Conservation (phyloP, 2,329 filamentous ascomycete species). For the Penicillium decumbens region DNA sequence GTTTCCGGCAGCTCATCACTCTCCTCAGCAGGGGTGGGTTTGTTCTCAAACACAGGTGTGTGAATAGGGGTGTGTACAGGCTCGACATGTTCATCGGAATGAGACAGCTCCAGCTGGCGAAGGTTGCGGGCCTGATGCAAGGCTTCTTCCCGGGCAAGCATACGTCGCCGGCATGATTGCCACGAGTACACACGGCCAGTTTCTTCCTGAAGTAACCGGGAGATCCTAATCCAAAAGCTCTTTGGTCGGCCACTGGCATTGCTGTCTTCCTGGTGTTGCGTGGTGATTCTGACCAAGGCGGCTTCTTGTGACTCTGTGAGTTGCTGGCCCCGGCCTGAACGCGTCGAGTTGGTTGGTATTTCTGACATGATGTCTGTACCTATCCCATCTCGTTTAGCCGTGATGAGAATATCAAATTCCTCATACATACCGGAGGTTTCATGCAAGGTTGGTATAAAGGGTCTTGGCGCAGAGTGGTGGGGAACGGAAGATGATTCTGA, state of each 20-base stretch:
- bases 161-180: constrained; percentile 28
- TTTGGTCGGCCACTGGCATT: constrained; percentile 2
- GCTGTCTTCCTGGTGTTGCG: neutral
- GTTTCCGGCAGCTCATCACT: neutral
- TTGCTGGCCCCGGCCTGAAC: neutral
- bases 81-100: neutral
- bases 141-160: constrained; percentile 3
- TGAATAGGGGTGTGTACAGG: neutral
- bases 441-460: too few relatives aligned
- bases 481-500: neutral
- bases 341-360: neutral
- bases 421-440: neutral
- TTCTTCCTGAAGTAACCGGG: constrained; percentile 9
- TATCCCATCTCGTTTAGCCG: neutral
- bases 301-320: neutral
- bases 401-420: neutral
- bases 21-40: too few relatives aligned
- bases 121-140: too few relatives aligned
- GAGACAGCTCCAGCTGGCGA: neutral
- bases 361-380: neutral
- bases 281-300: neutral
- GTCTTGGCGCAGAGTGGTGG: neutral
- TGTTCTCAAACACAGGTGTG: too few relatives aligned
- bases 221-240: constrained; percentile 22
- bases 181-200: constrained; percentile 27